Conservation (phyloP, 163 green algal species). For the Picocystis sp. region DNA sequence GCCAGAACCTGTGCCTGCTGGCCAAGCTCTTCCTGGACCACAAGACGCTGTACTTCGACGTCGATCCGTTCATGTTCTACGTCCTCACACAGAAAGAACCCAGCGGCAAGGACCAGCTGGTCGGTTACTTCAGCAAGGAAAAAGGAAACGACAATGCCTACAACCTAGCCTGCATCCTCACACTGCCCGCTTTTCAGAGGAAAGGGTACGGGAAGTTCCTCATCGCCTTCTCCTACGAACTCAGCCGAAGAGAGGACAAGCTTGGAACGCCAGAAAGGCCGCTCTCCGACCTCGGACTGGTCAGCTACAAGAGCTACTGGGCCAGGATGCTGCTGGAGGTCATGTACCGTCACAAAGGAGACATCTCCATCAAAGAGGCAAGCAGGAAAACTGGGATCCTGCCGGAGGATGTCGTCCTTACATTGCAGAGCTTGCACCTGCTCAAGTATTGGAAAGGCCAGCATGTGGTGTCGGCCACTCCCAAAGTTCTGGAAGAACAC, state of each 20-base stretch:
- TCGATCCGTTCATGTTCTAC: conserved; percentile 23
- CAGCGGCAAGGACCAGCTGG: conserved; percentile 34
- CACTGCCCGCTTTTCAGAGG: conserved; percentile 25
- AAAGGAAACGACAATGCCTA: conserved; percentile 18
- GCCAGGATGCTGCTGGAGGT: conserved; percentile 49
- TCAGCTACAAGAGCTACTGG: conserved; percentile 66
- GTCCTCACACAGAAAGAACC: conserved; percentile 1
- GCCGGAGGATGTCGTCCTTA: conserved; percentile 38
- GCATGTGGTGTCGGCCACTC: conserved; percentile 51
- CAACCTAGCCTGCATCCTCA: conserved; percentile 34
- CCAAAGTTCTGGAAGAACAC: conserved; percentile 29
- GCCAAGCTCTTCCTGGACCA: conserved; percentile 33
- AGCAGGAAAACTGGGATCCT: conserved; percentile 24
- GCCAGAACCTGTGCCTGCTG: conserved; percentile 33
- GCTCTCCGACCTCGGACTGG: conserved; percentile 70
- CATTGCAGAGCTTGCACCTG: conserved; percentile 37
- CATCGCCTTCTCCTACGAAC: conserved; percentile 31
- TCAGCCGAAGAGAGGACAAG: conserved; percentile 45
- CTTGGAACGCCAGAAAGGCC: conserved; percentile 73
- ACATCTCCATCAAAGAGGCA: conserved; percentile 56
- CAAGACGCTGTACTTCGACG: conserved; percentile 33
- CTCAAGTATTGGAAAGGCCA: conserved; percentile 69
- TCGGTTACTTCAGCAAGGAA: conserved; percentile 54
- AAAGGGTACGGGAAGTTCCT: conserved; percentile 28
- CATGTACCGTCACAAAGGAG: conserved; percentile 41